Conservation (phyloP, 73 alveolate species). For the Paramecium sexaurelia region DNA sequence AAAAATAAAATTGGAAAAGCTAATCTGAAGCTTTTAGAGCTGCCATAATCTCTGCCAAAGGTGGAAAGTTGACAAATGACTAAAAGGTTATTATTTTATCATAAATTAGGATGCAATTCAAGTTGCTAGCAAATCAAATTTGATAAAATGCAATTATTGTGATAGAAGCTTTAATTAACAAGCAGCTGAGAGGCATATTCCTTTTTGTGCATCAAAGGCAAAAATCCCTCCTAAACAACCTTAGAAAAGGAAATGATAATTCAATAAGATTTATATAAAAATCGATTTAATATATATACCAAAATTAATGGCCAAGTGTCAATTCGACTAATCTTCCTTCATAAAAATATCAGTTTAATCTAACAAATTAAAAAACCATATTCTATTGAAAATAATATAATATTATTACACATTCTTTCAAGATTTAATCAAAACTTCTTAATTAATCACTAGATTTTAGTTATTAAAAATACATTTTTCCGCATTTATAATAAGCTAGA, state of each 20-base stretch:
- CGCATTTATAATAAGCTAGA: too few relatives aligned
- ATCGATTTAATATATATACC: background rate
- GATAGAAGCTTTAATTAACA: conserved; percentile 65
- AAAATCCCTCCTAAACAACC: conserved; percentile 10
- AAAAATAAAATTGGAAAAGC: conserved; percentile 55
- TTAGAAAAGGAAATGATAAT: conserved; percentile 2
- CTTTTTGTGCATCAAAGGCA: conserved; percentile 57
- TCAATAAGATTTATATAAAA: background rate
- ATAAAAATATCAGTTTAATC: too few relatives aligned
- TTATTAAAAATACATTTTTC: too few relatives aligned
- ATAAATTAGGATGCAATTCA: conserved; percentile 15
- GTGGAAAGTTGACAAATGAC: conserved; percentile 41
- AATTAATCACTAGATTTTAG: too few relatives aligned
- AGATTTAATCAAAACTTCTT: too few relatives aligned
- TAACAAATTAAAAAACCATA: too few relatives aligned
- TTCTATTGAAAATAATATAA: too few relatives aligned
- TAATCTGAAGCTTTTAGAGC: conserved; percentile 67
- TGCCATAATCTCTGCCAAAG: conserved; percentile 31
- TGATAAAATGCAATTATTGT: conserved; percentile 55
- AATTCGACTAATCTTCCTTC: too few relatives aligned
- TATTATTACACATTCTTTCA: too few relatives aligned
- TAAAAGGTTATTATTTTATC: background rate
- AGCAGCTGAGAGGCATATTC: conserved; percentile 61
- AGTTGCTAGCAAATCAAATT: background rate
- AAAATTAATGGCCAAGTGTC: too few relatives aligned